phyloP scores from a whole-genome alignment of 176 grass and related monocot genomes.

The Triticum turgidum region DNA sequence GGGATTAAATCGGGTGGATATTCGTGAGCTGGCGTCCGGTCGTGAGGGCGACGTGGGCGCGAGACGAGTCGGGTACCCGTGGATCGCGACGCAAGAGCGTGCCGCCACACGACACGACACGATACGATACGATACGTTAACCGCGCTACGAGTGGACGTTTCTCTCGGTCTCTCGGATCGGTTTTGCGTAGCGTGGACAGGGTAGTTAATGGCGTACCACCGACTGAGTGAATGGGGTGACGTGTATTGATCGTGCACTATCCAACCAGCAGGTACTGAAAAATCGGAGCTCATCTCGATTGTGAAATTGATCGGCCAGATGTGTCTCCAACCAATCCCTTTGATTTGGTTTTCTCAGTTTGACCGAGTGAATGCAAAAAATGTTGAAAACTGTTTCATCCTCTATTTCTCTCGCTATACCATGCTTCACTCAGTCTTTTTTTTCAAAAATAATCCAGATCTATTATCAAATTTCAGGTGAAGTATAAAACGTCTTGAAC shows the following conservation, averaged over 20 bases:
- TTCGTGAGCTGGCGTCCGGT: conserved; percentile 62
- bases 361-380: no score
- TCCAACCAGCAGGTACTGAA: neutral
- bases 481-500: no score
- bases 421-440: no score
- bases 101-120: neutral
- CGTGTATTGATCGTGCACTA: neutral
- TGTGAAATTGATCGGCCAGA: no score
- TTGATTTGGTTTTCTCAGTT: no score
- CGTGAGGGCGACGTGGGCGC: conserved; percentile 45
- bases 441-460: no score
- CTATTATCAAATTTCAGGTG: no score
- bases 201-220: neutral
- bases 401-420: no score
- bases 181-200: neutral
- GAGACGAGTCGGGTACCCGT: neutral
- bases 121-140: neutral
- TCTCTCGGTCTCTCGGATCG: neutral
- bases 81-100: neutral
- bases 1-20: conserved; percentile 67
- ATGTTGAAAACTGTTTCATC: no score
- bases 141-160: neutral
- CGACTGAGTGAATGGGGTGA: conserved; percentile 7
- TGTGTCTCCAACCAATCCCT: no score
- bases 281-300: neutral